phyloP scores from a whole-genome alignment of 2,329 filamentous ascomycete species.

The Aspergillus brunneoviolaceus region DNA sequence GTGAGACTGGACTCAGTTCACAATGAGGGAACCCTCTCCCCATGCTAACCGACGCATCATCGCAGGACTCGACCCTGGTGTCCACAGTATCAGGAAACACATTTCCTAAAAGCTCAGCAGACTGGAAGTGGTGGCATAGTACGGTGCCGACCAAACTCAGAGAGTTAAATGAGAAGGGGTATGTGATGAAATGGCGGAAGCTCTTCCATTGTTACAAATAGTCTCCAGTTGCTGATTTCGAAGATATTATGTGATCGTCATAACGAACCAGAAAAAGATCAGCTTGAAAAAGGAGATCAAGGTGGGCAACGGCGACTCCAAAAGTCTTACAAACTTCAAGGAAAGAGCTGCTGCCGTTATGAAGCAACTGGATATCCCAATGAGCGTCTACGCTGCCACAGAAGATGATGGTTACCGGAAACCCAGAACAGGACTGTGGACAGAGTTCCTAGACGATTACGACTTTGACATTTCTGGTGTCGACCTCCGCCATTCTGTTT shows the following conservation, averaged over 20 bases:
- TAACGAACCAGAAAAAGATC: slow-evolving; percentile 88
- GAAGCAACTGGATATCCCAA: slow-evolving; percentile 65
- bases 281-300: slow-evolving; percentile 73
- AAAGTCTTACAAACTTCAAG: slow-evolving; percentile 77
- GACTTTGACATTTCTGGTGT: slow-evolving; percentile 58
- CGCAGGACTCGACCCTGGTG: slow-evolving; percentile 83
- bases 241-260: slow-evolving; percentile 72
- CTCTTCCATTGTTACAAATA: background rate
- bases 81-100: slow-evolving; percentile 75
- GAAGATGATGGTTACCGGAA: slow-evolving; percentile 80
- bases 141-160: slow-evolving; percentile 67
- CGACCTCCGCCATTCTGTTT: slow-evolving; percentile 72
- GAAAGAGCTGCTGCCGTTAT: slow-evolving; percentile 71
- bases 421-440: slow-evolving; percentile 87
- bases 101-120: slow-evolving; percentile 66
- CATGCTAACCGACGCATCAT: background rate
- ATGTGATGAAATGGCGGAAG: slow-evolving; percentile 21
- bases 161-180: slow-evolving; percentile 70
- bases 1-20: background rate
- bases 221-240: background rate
- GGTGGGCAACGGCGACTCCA: slow-evolving; percentile 63
- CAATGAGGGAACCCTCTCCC: background rate
- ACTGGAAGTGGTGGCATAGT: slow-evolving; percentile 94
- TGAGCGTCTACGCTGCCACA: slow-evolving; percentile 83
- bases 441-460: slow-evolving; percentile 62